Percentiles rank a stretch among this genome's conserved stretches.
These are phyloP conservation scores for Yamadazyma spencermartinsiae DNA, from an alignment of 1,139 yeast genomes.

Conservation along the genomic window DNA sequence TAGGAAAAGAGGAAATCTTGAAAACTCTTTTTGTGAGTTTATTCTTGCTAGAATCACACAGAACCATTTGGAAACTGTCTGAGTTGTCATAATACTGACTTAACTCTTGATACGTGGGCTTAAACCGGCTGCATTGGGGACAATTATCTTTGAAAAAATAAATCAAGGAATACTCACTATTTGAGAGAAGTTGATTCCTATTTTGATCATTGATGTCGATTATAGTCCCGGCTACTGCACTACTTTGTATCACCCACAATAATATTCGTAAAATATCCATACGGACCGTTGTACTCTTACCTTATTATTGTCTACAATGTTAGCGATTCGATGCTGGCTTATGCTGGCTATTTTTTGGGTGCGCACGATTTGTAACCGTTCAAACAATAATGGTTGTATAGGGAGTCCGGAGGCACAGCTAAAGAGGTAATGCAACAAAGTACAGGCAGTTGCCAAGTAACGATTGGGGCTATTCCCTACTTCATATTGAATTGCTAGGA, in stretches of 20 bases:
- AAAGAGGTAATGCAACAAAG: too few species aligned
- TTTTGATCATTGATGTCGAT: conserved; percentile 3
- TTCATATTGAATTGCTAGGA: too few species aligned
- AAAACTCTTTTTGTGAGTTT: conserved; percentile 26
- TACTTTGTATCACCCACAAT: not conserved
- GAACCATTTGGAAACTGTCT: conserved; percentile 30
- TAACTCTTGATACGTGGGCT: conserved; percentile 38
- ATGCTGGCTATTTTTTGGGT: not conserved
- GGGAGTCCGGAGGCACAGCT: too few species aligned
- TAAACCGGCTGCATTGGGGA: conserved; percentile 35
- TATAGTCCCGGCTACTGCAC: not conserved
- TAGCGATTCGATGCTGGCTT: too few species aligned
- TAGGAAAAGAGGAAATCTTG: conserved; percentile 30
- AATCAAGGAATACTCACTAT: conserved; percentile 36
- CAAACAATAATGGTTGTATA: too few species aligned
- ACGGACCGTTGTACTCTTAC: not conserved
- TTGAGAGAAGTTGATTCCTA: conserved; percentile 8
- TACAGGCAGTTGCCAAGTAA: too few species aligned
- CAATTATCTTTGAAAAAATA: conserved; percentile 44
- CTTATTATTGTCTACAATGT: not conserved
- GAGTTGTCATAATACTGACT: conserved; percentile 26
- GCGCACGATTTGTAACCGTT: too few species aligned
- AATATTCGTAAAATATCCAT: conserved; percentile 1
- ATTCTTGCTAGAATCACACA: conserved; percentile 29
- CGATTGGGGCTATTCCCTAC: too few species aligned